These are phyloP conservation scores for Aleurites moluccanus DNA, from an alignment of 441 rosid species.

Conservation along the genomic window DNA sequence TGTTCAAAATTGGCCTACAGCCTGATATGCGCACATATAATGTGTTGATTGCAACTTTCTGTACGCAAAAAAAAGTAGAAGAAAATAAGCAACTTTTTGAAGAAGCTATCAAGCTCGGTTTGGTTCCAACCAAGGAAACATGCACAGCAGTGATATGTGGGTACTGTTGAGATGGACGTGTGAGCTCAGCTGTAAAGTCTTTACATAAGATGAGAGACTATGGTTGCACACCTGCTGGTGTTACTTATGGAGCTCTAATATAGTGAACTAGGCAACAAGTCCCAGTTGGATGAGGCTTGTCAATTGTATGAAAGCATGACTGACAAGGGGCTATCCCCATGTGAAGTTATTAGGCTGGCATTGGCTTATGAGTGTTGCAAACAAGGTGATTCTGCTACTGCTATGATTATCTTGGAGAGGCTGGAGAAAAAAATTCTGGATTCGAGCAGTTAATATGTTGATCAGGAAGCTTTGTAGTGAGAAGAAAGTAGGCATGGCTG, in stretches of 20 bases:
- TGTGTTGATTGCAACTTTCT: constrained; percentile 63
- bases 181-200: constrained; percentile 43
- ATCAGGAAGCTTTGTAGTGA: constrained; percentile 84
- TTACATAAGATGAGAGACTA: constrained; percentile 58
- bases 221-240: constrained; percentile 65
- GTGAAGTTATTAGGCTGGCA: constrained; percentile 78
- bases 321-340: constrained; percentile 65
- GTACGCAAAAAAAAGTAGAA: constrained; percentile 62
- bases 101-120: constrained; percentile 47
- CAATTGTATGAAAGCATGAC: constrained; percentile 65
- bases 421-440: constrained; percentile 77
- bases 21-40: constrained; percentile 67
- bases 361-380: constrained; percentile 82
- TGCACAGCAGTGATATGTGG: constrained; percentile 84
- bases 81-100: constrained; percentile 63
- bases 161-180: constrained; percentile 55
- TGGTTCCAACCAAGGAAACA: constrained; percentile 82
- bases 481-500: constrained; percentile 78
- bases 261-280: constrained; percentile 79
- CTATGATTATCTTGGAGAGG: constrained; percentile 73
- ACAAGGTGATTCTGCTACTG: constrained; percentile 67
- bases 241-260: constrained; percentile 77
- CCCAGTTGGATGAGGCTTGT: constrained; percentile 68
- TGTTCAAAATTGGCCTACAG: constrained; percentile 59
- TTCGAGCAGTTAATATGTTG: constrained; percentile 68